Percentiles rank a stretch among this genome's conserved stretches.
phyloP scores from a whole-genome alignment of 2,329 filamentous ascomycete genomes.

The Fusarium camptoceras region DNA sequence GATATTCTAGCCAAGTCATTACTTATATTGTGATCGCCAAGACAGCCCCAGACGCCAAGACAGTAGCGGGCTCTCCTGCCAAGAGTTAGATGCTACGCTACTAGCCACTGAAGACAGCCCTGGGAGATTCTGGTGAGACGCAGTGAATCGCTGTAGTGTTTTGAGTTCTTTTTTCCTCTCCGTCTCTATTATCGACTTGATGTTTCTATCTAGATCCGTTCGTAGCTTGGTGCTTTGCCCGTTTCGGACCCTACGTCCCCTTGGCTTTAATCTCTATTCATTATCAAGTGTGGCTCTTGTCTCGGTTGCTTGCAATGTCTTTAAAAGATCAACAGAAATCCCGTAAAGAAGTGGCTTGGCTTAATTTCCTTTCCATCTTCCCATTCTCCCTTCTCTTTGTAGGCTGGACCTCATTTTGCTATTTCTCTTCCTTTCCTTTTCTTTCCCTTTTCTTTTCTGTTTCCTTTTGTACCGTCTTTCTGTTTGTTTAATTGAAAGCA shows the following conservation, averaged over 20 bases:
- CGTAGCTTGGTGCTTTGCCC: neutral
- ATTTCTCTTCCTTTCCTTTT: neutral
- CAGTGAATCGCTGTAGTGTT: neutral
- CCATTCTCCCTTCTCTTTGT: neutral
- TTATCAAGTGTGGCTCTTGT: neutral
- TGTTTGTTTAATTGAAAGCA: neutral
- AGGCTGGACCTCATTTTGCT: constrained; percentile 14
- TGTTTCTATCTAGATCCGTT: neutral
- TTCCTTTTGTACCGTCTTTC: neutral
- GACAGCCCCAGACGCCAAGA: neutral
- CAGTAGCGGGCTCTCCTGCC: neutral
- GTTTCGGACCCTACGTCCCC: neutral
- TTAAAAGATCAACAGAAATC: neutral
- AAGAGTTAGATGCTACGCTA: neutral
- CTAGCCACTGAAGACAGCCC: neutral
- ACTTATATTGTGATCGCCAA: neutral
- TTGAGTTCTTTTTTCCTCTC: neutral
- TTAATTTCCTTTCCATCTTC: neutral
- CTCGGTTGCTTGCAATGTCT: neutral
- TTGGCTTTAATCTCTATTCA: neutral
- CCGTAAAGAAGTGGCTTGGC: neutral
- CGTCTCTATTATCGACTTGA: neutral
- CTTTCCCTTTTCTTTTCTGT: neutral
- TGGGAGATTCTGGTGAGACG: neutral
- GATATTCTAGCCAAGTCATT: neutral